These are phyloP conservation scores for Dothidotthia symphoricarpi DNA, from an alignment of 2,329 filamentous ascomycete genomes.

Conservation along the genomic window DNA sequence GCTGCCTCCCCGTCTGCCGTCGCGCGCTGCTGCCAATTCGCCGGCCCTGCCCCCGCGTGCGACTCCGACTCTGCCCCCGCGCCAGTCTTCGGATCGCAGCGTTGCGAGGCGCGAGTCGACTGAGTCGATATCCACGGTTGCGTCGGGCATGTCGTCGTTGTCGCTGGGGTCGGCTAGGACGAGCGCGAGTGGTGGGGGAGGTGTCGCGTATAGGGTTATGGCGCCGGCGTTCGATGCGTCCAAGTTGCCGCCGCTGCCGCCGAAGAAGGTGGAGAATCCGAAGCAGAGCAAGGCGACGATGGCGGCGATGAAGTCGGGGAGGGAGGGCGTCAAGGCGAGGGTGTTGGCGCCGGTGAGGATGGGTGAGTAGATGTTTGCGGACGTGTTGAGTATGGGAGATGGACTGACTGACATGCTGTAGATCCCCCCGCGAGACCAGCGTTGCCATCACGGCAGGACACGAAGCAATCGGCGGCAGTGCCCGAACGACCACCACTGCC, in stretches of 20 bases:
- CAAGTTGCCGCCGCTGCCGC: conserved; percentile 55
- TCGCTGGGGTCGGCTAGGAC: conserved; percentile 52
- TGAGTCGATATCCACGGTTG: conserved; percentile 55
- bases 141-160: conserved; percentile 48
- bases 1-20: conserved; percentile 45
- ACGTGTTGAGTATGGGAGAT: too few relatives aligned
- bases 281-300: conserved; percentile 41
- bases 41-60: conserved; percentile 19
- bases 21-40: conserved; percentile 46
- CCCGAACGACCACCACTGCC: conserved; percentile 18
- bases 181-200: conserved; percentile 35
- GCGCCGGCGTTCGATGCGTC: conserved; percentile 59
- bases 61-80: conserved; percentile 46
- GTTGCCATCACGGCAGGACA: conserved; percentile 20
- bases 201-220: conserved; percentile 42
- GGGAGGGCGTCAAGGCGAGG: too few relatives aligned
- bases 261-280: conserved; percentile 47
- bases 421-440: conserved; percentile 17
- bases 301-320: conserved; percentile 37
- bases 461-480: conserved; percentile 8
- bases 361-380: too few relatives aligned
- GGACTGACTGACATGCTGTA: conserved; percentile 7
- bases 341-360: too few relatives aligned
- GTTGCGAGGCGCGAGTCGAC: conserved; percentile 34
- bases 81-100: conserved; percentile 44